These are phyloP conservation scores for Begonia masoniana DNA, from an alignment of 306 rosid species.

Conservation along the genomic window DNA sequence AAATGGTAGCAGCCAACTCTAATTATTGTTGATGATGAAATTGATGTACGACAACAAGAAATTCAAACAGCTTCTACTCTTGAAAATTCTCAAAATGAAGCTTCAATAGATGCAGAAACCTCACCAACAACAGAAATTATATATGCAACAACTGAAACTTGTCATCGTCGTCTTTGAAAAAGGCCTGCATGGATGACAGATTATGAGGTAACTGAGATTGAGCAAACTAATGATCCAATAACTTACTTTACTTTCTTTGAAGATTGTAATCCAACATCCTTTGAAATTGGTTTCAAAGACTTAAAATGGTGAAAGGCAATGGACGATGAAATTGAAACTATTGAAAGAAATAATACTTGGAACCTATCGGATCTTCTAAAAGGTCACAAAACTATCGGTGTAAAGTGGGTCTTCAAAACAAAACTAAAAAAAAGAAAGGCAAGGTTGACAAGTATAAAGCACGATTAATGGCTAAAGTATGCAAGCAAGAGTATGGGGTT, in stretches of 20 bases:
- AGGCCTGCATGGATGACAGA: background rate
- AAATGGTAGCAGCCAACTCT: too few species aligned
- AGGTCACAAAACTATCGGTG: background rate
- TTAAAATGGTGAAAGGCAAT: background rate
- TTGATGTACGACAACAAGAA: too few species aligned
- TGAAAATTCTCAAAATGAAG: too few species aligned
- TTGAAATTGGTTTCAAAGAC: background rate
- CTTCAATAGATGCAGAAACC: too few species aligned
- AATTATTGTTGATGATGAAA: too few species aligned
- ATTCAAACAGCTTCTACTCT: too few species aligned
- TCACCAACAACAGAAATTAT: too few species aligned
- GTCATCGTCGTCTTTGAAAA: background rate
- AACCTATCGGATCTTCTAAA: background rate
- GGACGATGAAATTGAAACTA: too few species aligned
- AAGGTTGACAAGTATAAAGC: background rate
- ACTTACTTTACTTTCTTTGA: background rate
- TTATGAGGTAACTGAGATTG: slow-evolving; percentile 3
- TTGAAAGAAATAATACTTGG: too few species aligned
- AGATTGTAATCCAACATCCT: background rate
- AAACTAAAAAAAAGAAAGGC: slow-evolving; percentile 1
- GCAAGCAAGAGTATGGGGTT: background rate
- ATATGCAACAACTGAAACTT: too few species aligned
- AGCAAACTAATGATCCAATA: background rate
- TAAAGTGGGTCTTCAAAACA: slow-evolving; percentile 4
- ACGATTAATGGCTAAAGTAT: background rate